Conservation (phyloP, 148 eudicot species). For the Simmondsia chinensis region DNA sequence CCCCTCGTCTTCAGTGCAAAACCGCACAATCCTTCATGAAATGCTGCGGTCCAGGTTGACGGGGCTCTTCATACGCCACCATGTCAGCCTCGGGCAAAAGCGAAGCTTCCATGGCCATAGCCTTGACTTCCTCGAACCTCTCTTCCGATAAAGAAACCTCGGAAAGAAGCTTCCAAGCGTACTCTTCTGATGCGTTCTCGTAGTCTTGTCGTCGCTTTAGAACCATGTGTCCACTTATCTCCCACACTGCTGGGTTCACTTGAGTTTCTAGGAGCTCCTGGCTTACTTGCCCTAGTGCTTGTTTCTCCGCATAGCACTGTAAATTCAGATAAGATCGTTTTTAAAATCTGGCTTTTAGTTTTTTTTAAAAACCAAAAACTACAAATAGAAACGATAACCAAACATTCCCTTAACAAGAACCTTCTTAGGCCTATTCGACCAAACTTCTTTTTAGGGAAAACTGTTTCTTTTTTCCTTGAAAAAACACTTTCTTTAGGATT, state of each 20-base stretch:
- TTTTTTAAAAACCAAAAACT: too few relatives aligned
- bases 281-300: constrained; percentile 64
- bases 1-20: constrained; percentile 12
- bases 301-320: constrained; percentile 84
- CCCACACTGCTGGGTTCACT: constrained; percentile 88
- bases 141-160: constrained; percentile 68
- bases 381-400: too few relatives aligned
- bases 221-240: constrained; percentile 79
- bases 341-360: too few relatives aligned
- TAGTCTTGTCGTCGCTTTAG: constrained; percentile 63
- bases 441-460: too few relatives aligned
- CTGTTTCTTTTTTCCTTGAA: too few relatives aligned
- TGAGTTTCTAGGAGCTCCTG: constrained; percentile 63
- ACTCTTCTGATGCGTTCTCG: constrained; percentile 53
- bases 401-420: too few relatives aligned
- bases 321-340: not conserved
- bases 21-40: constrained; percentile 17
- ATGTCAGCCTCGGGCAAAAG: constrained; percentile 17
- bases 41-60: constrained; percentile 4
- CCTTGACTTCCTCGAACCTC: constrained; percentile 50
- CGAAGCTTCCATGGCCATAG: constrained; percentile 35
- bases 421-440: too few relatives aligned
- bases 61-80: constrained; percentile 5
- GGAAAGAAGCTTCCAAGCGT: constrained; percentile 67
- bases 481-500: too few relatives aligned